These are phyloP conservation scores for Saccharomycopsis fermentans DNA, from an alignment of 805 yeast species.

Conservation along the genomic window DNA sequence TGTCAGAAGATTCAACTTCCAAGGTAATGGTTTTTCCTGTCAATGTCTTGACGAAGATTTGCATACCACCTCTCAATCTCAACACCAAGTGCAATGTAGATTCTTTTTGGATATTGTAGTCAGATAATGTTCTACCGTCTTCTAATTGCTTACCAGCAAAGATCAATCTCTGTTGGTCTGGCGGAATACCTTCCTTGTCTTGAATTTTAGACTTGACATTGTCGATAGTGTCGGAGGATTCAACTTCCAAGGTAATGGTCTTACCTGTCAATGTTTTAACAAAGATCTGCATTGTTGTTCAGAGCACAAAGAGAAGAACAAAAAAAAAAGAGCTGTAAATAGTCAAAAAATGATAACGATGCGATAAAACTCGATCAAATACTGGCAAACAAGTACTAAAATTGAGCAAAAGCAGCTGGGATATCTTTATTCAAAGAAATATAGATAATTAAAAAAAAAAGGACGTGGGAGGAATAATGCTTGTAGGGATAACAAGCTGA, in stretches of 20 bases:
- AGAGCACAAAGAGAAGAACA: too few species aligned
- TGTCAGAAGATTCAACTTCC: conserved; percentile 97
- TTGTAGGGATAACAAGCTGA: not conserved
- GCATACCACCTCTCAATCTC: conserved; percentile 88
- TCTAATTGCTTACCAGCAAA: conserved; percentile 99
- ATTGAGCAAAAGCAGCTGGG: too few species aligned
- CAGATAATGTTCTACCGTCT: conserved; percentile 97
- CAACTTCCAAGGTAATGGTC: conserved; percentile 97
- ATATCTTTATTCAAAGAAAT: not conserved
- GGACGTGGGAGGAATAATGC: not conserved
- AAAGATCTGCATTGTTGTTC: conserved; percentile 70
- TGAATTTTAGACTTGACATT: conserved; percentile 97
- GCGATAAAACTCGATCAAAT: too few species aligned
- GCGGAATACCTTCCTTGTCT: conserved; percentile 99
- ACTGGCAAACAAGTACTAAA: too few species aligned
- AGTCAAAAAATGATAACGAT: too few species aligned
- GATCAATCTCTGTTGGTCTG: conserved; percentile 98
- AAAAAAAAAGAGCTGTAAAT: too few species aligned
- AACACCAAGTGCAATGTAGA: conserved; percentile 93
- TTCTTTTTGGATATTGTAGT: conserved; percentile 99
- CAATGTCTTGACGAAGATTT: conserved; percentile 66
- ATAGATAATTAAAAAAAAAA: not conserved
- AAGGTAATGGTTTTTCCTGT: conserved; percentile 94
- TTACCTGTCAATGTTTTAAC: conserved; percentile 92
- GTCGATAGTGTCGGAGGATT: conserved; percentile 97